Percentiles rank a stretch among this genome's conserved stretches.
phyloP scores from a whole-genome alignment of 2,329 filamentous ascomycete genomes.

The Amphichorda felina region DNA sequence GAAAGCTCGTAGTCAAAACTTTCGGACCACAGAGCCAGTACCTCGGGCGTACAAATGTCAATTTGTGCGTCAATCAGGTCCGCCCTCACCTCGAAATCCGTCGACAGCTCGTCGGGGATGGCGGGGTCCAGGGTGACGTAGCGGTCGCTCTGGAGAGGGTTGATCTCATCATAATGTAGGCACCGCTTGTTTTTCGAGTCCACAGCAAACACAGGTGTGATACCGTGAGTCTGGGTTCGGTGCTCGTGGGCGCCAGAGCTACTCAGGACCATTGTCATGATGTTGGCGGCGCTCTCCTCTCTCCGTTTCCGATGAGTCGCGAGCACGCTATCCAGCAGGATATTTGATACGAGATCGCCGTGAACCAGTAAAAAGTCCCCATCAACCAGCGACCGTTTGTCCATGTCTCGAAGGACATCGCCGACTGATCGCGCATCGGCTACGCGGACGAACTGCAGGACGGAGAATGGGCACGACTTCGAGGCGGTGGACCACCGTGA shows the following conservation, averaged over 20 bases:
- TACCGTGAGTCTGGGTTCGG: conserved; percentile 63
- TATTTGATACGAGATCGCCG: conserved; percentile 83
- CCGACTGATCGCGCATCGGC: conserved; percentile 74
- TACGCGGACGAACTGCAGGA: conserved; percentile 75
- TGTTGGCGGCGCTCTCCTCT: conserved; percentile 78
- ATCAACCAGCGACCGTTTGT: conserved; percentile 72
- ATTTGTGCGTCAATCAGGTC: conserved; percentile 91
- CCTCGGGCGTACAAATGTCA: conserved; percentile 94
- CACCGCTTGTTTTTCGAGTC: conserved; percentile 72
- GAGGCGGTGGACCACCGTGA: conserved; percentile 59
- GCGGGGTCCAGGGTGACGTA: conserved; percentile 66
- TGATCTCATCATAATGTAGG: conserved; percentile 89
- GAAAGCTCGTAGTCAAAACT: conserved; percentile 95
- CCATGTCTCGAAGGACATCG: conserved; percentile 88
- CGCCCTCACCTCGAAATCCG: conserved; percentile 69
- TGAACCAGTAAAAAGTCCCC: conserved; percentile 90
- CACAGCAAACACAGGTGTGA: conserved; percentile 75
- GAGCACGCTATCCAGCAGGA: conserved; percentile 70
- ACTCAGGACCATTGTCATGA: conserved; percentile 91
- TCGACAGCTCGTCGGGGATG: conserved; percentile 56
- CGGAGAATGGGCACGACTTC: conserved; percentile 55
- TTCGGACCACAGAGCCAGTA: conserved; percentile 89
- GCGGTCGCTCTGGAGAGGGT: conserved; percentile 52
- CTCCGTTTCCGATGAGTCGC: conserved; percentile 70
- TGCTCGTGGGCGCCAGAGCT: conserved; percentile 60